Evolutionary conservation across 257 asterid genomes (phyloP).

Genomic region (Fraxinus americana): DNA sequence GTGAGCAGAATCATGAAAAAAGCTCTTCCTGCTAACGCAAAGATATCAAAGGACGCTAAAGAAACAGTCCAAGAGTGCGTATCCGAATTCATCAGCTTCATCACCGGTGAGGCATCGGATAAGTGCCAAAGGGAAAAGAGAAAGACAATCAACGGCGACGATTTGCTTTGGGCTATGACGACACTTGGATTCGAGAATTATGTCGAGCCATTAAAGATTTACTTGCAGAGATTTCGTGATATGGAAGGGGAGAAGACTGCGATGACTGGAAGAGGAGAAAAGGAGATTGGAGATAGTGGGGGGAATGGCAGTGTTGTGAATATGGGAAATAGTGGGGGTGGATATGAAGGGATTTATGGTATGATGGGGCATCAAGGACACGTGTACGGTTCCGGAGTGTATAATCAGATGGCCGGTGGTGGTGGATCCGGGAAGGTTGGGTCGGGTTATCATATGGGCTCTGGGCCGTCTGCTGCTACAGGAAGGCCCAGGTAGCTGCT

Average conservation of each 20-base stretch:
- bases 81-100: slow-evolving; percentile 71
- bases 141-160: slow-evolving; percentile 71
- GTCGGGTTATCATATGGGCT: slow-evolving; percentile 39
- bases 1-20: slow-evolving; percentile 70
- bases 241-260: slow-evolving; percentile 66
- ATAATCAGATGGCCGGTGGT: slow-evolving; percentile 25
- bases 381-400: slow-evolving; percentile 37
- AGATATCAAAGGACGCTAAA: slow-evolving; percentile 69
- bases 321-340: slow-evolving; percentile 34
- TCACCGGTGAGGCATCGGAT: slow-evolving; percentile 76
- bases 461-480: slow-evolving; percentile 32
- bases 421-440: slow-evolving; percentile 38
- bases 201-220: slow-evolving; percentile 59
- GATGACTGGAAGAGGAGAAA: slow-evolving; percentile 47
- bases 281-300: slow-evolving; percentile 27
- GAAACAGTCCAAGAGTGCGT: slow-evolving; percentile 77
- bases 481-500: slow-evolving; percentile 42
- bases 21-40: slow-evolving; percentile 70
- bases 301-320: slow-evolving; percentile 34
- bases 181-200: slow-evolving; percentile 72
- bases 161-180: slow-evolving; percentile 72
- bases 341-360: slow-evolving; percentile 38
- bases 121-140: slow-evolving; percentile 73
- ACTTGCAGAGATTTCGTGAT: slow-evolving; percentile 67
- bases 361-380: slow-evolving; percentile 41